phyloP scores from a whole-genome alignment of 306 rosid species.

The Lotus japonicus region DNA sequence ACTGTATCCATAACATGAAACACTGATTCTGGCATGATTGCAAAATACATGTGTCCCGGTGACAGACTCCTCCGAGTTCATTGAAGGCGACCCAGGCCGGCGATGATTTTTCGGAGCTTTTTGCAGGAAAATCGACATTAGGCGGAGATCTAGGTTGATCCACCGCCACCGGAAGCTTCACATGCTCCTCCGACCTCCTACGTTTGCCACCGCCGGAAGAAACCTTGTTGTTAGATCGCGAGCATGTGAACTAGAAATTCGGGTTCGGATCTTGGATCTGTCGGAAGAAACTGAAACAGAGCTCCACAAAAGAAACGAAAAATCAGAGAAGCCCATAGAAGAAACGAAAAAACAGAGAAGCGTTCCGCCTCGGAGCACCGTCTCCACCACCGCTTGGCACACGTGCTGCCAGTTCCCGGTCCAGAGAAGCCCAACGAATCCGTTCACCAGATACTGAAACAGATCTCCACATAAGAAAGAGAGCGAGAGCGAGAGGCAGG shows the following conservation, averaged over 20 bases:
- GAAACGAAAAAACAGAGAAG: too few relatives aligned
- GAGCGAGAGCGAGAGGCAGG: too few relatives aligned
- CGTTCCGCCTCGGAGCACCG: constrained; percentile 77
- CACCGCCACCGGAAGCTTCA: constrained; percentile 21
- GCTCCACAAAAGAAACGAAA: too few relatives aligned
- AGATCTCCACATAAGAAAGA: constrained; percentile 42
- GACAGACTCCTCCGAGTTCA: constrained; percentile 87
- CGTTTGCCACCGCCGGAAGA: constrained; percentile 23
- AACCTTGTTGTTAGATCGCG: constrained; percentile 29
- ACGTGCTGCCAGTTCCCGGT: constrained; percentile 93
- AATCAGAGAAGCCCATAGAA: constrained; percentile 45
- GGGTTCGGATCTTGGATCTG: constrained; percentile 41
- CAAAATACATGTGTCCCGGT: too few relatives aligned
- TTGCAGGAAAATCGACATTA: constrained; percentile 50
- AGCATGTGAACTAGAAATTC: constrained; percentile 30
- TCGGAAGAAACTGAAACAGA: too few relatives aligned
- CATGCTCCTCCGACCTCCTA: constrained; percentile 34
- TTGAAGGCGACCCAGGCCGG: constrained; percentile 67
- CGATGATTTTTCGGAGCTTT: constrained; percentile 36
- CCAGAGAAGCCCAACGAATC: constrained; percentile 84
- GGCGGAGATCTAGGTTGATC: constrained; percentile 68
- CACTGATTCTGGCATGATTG: too few relatives aligned
- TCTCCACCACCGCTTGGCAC: constrained; percentile 85
- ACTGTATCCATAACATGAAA: too few relatives aligned
- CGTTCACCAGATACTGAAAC: constrained; percentile 75